A percentile compares a stretch with the other conserved stretches of the same genome.
phyloP scores from a whole-genome alignment of 352 stramenopile species.

The Globisporangium uncinulatum region DNA sequence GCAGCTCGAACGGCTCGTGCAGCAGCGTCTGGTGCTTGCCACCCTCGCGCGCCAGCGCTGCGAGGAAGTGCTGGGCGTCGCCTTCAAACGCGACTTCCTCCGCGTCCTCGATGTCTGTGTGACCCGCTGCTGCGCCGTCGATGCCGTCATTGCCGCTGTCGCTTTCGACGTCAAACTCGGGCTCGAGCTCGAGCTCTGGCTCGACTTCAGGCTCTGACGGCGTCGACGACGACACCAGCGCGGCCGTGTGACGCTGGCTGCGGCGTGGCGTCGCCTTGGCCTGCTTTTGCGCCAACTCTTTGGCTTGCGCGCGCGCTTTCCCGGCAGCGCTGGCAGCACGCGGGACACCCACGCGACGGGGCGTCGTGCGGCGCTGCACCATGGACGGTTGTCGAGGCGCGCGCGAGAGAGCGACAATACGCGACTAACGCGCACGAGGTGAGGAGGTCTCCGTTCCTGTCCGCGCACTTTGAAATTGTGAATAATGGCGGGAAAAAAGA shows the following conservation, averaged over 20 bases:
- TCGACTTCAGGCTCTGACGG: not conserved
- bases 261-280: slow-evolving; percentile 4
- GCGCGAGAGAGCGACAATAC: not conserved
- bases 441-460: too few relatives aligned
- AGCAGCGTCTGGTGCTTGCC: not conserved
- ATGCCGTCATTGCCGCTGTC: not conserved
- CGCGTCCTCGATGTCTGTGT: not conserved
- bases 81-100: slow-evolving; percentile 4
- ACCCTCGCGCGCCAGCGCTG: slow-evolving; percentile 22
- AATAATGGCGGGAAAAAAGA: too few relatives aligned
- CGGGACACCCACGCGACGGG: slow-evolving; percentile 5
- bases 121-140: too few relatives aligned
- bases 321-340: slow-evolving; percentile 1
- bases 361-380: slow-evolving; percentile 9
- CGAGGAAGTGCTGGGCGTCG: slow-evolving; percentile 25
- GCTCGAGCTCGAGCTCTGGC: not conserved
- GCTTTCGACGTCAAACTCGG: not conserved
- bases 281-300: not conserved
- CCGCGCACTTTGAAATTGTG: too few relatives aligned
- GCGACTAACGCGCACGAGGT: not conserved
- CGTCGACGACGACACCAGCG: not conserved
- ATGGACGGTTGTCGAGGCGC: not conserved
- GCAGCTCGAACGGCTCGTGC: slow-evolving; percentile 5
- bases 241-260: slow-evolving; percentile 7
- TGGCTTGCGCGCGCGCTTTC: not conserved